Conservation (phyloP, 2,329 filamentous ascomycete genomes). For the Penicillium sp. region DNA sequence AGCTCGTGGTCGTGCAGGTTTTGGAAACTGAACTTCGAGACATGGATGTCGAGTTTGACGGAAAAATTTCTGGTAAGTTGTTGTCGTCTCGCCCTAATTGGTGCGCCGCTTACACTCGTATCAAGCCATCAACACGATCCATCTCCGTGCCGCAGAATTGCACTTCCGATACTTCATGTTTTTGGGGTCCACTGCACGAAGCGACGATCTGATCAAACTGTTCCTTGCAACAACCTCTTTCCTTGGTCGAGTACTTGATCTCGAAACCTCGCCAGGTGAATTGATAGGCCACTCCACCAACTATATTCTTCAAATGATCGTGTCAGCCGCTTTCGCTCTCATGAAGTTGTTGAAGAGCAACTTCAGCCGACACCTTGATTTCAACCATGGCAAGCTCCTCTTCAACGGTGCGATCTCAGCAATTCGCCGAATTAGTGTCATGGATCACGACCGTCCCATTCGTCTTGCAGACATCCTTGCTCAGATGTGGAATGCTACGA, state of each 20-base stretch:
- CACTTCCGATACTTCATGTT: slow-evolving; percentile 49
- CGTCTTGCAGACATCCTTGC: slow-evolving; percentile 63
- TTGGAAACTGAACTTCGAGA: slow-evolving; percentile 47
- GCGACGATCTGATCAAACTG: slow-evolving; percentile 45
- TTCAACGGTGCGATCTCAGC: slow-evolving; percentile 59
- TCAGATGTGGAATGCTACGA: slow-evolving; percentile 59
- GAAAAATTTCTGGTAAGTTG: slow-evolving; percentile 34
- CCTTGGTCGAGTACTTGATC: slow-evolving; percentile 45
- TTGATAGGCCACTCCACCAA: slow-evolving; percentile 55
- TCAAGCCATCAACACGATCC: slow-evolving; percentile 46
- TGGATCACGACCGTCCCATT: slow-evolving; percentile 61
- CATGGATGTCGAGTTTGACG: slow-evolving; percentile 53
- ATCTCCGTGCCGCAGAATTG: slow-evolving; percentile 46
- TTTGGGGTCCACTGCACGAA: slow-evolving; percentile 43
- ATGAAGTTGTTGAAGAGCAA: slow-evolving; percentile 64
- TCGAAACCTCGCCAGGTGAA: slow-evolving; percentile 45
- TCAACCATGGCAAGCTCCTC: slow-evolving; percentile 53
- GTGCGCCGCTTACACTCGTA: not conserved
- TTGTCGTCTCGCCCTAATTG: not conserved
- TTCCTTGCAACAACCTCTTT: slow-evolving; percentile 47
- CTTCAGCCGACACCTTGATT: slow-evolving; percentile 56
- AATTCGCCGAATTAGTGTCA: slow-evolving; percentile 59
- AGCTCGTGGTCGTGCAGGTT: slow-evolving; percentile 44
- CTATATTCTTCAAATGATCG: slow-evolving; percentile 65
- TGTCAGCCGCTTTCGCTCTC: slow-evolving; percentile 61